Percentiles rank a stretch among this genome's conserved stretches.
Conservation (phyloP, 306 rosid genomes). For the Alnus rubra region DNA sequence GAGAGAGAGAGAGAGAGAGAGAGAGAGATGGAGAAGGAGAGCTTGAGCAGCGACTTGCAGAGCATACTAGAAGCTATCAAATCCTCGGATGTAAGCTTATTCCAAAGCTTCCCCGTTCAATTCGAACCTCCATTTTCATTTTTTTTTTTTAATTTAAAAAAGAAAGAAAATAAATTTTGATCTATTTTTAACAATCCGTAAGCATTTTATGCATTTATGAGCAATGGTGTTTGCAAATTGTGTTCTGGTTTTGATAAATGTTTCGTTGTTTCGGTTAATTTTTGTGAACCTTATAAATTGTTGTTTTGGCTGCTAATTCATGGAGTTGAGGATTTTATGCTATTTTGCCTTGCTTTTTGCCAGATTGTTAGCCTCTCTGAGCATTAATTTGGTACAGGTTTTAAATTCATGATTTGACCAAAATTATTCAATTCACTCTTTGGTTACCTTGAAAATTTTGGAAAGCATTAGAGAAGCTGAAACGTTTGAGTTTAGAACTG, state of each 20-base stretch:
- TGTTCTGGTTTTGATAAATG: not conserved
- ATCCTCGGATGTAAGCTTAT: constrained; percentile 69
- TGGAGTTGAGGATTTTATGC: not conserved
- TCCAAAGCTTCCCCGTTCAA: not conserved
- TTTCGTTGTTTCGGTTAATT: not conserved
- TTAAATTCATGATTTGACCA: not conserved
- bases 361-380: not conserved
- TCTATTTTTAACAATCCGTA: not conserved
- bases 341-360: not conserved
- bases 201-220: not conserved
- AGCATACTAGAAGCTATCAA: constrained; percentile 56
- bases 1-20: no score
- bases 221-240: not conserved
- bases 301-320: not conserved
- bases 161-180: not conserved
- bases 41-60: constrained; percentile 48
- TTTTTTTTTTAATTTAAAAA: not conserved
- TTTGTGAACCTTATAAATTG: not conserved
- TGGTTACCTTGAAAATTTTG: not conserved
- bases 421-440: not conserved
- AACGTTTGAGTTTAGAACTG: not conserved
- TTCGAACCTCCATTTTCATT: constrained; percentile 10
- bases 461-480: not conserved
- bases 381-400: not conserved
- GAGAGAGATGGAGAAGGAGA: constrained; percentile 57